phyloP scores from a whole-genome alignment of 768 basidiomycete species.

The Podaxis sp. region DNA sequence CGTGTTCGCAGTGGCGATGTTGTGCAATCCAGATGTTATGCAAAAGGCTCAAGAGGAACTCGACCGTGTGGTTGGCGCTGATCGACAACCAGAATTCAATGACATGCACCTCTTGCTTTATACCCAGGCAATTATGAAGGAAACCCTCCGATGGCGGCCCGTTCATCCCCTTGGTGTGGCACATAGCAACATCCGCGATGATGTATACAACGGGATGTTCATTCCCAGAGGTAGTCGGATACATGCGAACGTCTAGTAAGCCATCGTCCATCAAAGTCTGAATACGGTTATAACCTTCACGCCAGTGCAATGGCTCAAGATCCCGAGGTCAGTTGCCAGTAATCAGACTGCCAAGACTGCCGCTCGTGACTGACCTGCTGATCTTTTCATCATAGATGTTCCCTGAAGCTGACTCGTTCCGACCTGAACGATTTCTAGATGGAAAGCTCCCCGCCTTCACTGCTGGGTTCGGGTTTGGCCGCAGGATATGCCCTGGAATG shows the following conservation, averaged over 20 bases:
- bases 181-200: conserved; percentile 34
- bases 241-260: conserved; percentile 26
- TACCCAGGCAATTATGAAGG: conserved; percentile 22
- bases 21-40: conserved; percentile 26
- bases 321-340: conserved; percentile 17
- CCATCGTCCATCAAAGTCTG: background rate
- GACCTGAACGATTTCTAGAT: conserved; percentile 26
- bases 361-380: background rate
- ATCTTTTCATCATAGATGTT: conserved; percentile 21
- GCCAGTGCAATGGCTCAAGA: conserved; percentile 26
- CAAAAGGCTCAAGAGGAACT: conserved; percentile 31
- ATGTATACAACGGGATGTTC: conserved; percentile 34
- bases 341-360: background rate
- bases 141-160: conserved; percentile 24
- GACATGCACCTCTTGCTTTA: conserved; percentile 25
- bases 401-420: conserved; percentile 22
- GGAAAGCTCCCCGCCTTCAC: conserved; percentile 18
- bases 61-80: conserved; percentile 27
- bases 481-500: conserved; percentile 30
- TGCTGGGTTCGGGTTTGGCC: conserved; percentile 29
- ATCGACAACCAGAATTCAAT: conserved; percentile 26
- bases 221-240: conserved; percentile 36
- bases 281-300: background rate
- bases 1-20: conserved; percentile 26
- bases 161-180: conserved; percentile 31